Percentiles rank a stretch among this genome's conserved stretches.
Conservation (phyloP, 805 yeast species). For the Teunomyces stri region DNA sequence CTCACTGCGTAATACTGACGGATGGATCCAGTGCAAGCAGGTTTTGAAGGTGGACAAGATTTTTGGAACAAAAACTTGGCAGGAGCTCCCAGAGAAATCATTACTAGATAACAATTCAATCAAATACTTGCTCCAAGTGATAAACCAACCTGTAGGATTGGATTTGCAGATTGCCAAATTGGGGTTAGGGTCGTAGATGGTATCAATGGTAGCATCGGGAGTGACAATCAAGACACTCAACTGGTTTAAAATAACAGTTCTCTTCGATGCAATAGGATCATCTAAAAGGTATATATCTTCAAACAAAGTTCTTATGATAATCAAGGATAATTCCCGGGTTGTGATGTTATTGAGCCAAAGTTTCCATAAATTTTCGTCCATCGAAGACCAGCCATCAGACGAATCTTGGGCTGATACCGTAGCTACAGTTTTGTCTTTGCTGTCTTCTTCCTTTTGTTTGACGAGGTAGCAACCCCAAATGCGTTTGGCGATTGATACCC, state of each 20-base stretch:
- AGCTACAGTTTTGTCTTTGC: slow-evolving; percentile 9
- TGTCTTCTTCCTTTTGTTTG: slow-evolving; percentile 13
- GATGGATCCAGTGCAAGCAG: slow-evolving; percentile 87
- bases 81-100: slow-evolving; percentile 23
- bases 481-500: slow-evolving; percentile 90
- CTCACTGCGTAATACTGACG: slow-evolving; percentile 65
- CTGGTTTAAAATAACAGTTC: slow-evolving; percentile 75
- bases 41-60: slow-evolving; percentile 82
- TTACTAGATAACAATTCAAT: slow-evolving; percentile 31
- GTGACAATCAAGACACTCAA: slow-evolving; percentile 82
- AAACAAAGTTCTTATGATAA: slow-evolving; percentile 79
- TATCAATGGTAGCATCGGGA: slow-evolving; percentile 60
- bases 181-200: slow-evolving; percentile 63
- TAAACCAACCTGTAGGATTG: slow-evolving; percentile 82
- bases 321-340: slow-evolving; percentile 72
- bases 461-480: slow-evolving; percentile 81
- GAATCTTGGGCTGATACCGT: slow-evolving; percentile 47
- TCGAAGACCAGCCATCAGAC: slow-evolving; percentile 73
- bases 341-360: slow-evolving; percentile 68
- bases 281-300: slow-evolving; percentile 92
- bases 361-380: slow-evolving; percentile 75
- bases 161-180: slow-evolving; percentile 63
- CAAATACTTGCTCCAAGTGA: slow-evolving; percentile 55
- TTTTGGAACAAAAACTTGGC: slow-evolving; percentile 55
- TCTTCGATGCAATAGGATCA: slow-evolving; percentile 82